Conservation (phyloP, 768 basidiomycete genomes). For the Tulasnella sp. region DNA sequence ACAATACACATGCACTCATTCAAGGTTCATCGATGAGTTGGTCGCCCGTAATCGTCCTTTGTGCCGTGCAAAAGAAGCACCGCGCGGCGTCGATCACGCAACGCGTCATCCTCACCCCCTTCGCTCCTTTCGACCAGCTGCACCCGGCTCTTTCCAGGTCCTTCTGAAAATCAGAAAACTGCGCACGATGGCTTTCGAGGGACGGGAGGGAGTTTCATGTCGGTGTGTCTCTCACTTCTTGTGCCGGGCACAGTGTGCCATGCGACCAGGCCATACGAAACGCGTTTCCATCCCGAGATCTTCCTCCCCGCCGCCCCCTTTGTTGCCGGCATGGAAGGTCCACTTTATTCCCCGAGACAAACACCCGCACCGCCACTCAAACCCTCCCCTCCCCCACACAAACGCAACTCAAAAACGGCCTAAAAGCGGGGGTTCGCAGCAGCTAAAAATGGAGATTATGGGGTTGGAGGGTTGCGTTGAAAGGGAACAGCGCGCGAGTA, state of each 20-base stretch:
- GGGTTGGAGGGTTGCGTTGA: background rate
- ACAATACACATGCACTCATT: background rate
- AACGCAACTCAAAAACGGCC: background rate
- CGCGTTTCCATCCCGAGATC: background rate
- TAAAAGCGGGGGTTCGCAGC: background rate
- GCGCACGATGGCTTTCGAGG: background rate
- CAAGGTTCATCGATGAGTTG: background rate
- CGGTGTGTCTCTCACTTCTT: background rate
- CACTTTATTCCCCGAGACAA: constrained; percentile 5
- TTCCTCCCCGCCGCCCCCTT: background rate
- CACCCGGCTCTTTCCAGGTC: background rate
- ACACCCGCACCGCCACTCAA: background rate
- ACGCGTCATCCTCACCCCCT: background rate
- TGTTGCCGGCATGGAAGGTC: background rate
- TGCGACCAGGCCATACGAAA: background rate
- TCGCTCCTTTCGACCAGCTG: background rate
- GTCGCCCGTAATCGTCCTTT: background rate
- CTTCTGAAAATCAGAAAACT: background rate
- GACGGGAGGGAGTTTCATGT: background rate
- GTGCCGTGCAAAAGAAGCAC: background rate
- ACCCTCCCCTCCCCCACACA: background rate
- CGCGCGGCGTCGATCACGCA: background rate
- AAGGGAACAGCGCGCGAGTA: background rate
- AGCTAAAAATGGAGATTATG: background rate
- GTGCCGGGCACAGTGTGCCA: background rate